Base-by-base conservation (phyloP, 495 filamentous ascomycete genomes). In the Hamigera avellanea region DNA sequence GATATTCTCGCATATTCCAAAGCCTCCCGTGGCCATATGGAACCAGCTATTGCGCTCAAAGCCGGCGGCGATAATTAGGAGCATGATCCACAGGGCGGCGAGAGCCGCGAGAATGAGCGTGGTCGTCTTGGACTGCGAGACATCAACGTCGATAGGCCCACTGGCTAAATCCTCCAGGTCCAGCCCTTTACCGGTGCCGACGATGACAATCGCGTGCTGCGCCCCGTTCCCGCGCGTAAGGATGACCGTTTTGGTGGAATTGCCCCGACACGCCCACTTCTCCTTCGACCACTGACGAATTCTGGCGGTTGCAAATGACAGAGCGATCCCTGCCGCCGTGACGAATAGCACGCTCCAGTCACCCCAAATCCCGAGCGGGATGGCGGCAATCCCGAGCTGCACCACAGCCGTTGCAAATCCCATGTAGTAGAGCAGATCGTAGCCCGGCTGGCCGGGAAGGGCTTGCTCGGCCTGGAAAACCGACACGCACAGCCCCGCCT, bases 281-380 rank as follows among this genome's bases (percentile, higher is more conserved):
- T 76, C 71, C n/a, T 45, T 35, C 18, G 36, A 44, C 69, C 66
- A 76, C 36, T 76, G 69, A 4, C 54, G 54, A 12, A 71, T 34
- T 1, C 40, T 30, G 0, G 61, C 67, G 0, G 53, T 47, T 1
- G 45, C 27, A 13, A 59, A 51, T 3, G 58, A 50, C 2, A 74
- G 47, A 2, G 57, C 5, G 7, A 44, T 71, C 4, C 62, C 72
- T 3, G 28, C 40, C 0, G 29, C 53, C 0, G 66, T 71, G 10
- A 69, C 48, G 18, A 69, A 21, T 8, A 74, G 39, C 10, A 69
- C 50, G 2, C 46, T 44, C 69, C 66, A 76, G 33, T 73, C 53
- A 8, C 56, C 49, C 3, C 42, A 42, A 7, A 70, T 2, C 1
- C 39, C 56, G 9, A 50, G 52, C 0, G 72, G 70, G 14, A 73